These are phyloP conservation scores for Plenodomus tracheiphilus DNA, from an alignment of 2,329 filamentous ascomycete genomes.

Conservation along the genomic window DNA sequence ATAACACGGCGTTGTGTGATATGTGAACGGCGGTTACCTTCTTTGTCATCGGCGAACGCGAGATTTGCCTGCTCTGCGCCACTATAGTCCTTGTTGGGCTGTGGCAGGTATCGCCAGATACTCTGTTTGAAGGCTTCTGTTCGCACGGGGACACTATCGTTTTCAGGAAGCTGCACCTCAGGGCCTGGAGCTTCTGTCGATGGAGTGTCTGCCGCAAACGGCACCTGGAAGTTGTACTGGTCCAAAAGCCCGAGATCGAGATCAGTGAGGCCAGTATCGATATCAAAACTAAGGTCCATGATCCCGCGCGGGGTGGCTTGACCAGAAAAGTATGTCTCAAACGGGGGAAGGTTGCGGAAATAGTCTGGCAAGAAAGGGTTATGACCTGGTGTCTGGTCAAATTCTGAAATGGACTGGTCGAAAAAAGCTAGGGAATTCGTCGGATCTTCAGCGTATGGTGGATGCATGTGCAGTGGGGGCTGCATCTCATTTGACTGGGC, in stretches of 20 bases:
- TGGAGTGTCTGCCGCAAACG: slow-evolving; percentile 42
- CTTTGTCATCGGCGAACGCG: slow-evolving; percentile 44
- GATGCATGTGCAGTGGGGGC: slow-evolving; percentile 6
- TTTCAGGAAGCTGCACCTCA: slow-evolving; percentile 18
- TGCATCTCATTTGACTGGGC: slow-evolving; percentile 1
- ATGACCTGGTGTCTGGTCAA: slow-evolving; percentile 17
- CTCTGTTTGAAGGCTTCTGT: slow-evolving; percentile 47
- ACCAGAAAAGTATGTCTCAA: slow-evolving; percentile 37
- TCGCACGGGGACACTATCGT: slow-evolving; percentile 26
- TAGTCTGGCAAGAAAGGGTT: slow-evolving; percentile 32
- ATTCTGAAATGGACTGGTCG: slow-evolving; percentile 14
- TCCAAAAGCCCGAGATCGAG: slow-evolving; percentile 51
- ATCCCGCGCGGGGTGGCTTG: slow-evolving; percentile 50
- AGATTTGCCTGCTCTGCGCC: slow-evolving; percentile 43
- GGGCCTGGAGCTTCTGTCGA: slow-evolving; percentile 24
- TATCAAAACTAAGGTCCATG: slow-evolving; percentile 51
- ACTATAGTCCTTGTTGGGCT: slow-evolving; percentile 27
- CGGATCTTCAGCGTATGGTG: slow-evolving; percentile 9
- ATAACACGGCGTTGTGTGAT: slow-evolving; percentile 44
- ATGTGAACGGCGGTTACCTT: slow-evolving; percentile 36
- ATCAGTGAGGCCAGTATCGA: slow-evolving; percentile 51
- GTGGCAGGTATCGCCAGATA: slow-evolving; percentile 51
- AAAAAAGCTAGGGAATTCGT: slow-evolving; percentile 15
- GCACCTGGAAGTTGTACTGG: slow-evolving; percentile 50
- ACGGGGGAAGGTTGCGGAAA: slow-evolving; percentile 35